These are phyloP conservation scores for Aspergillus transmontanensis DNA, from an alignment of 2,329 filamentous ascomycete species.

Conservation along the genomic window DNA sequence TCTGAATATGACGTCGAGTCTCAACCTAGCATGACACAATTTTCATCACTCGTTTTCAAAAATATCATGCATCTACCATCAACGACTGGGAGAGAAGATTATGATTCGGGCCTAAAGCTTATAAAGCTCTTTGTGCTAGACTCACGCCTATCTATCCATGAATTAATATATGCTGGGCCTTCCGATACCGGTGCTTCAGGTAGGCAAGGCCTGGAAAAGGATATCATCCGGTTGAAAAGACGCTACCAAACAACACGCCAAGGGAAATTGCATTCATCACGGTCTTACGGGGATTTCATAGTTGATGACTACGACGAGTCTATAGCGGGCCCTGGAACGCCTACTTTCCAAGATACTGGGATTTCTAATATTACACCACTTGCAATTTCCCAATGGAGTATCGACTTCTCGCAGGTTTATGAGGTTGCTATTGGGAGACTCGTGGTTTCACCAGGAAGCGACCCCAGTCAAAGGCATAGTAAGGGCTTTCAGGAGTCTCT, in stretches of 20 bases:
- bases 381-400: conserved; percentile 29
- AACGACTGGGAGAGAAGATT: conserved; percentile 16
- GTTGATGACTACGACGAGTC: conserved; percentile 42
- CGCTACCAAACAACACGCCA: conserved; percentile 18
- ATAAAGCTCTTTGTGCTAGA: conserved; percentile 41
- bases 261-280: conserved; percentile 6
- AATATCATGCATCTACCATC: conserved; percentile 30
- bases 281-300: conserved; percentile 34
- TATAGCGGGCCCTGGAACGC: conserved; percentile 10
- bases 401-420: conserved; percentile 34
- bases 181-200: conserved; percentile 10
- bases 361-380: conserved; percentile 14
- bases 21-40: conserved; percentile 15
- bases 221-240: conserved; percentile 27
- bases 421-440: conserved; percentile 24
- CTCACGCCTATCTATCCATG: conserved; percentile 35
- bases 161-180: conserved; percentile 34
- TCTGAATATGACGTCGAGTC: conserved; percentile 14
- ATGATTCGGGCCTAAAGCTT: conserved; percentile 28
- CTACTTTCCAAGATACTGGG: conserved; percentile 11
- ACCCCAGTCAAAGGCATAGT: neutral
- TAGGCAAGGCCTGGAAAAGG: conserved; percentile 18
- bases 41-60: conserved; percentile 38
- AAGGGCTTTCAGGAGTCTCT: conserved; percentile 28
- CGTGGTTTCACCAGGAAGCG: conserved; percentile 4